Percentiles rank a stretch among this genome's conserved stretches.
phyloP scores from a whole-genome alignment of 1,284 basidiomycete genomes.

The Malassezia yamatoensis region DNA sequence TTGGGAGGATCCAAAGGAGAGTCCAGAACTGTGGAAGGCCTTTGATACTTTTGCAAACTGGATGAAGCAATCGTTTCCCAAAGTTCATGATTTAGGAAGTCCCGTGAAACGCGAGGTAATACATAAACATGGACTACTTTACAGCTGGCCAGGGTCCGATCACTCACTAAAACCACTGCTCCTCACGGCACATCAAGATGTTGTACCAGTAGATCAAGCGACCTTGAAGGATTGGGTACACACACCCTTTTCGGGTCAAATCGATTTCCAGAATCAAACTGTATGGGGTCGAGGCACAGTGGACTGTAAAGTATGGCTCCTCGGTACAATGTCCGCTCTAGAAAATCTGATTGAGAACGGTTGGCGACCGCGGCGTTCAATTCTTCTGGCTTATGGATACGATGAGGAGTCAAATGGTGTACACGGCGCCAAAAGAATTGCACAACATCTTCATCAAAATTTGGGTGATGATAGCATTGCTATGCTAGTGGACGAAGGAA shows the following conservation, averaged over 20 bases:
- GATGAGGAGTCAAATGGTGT: conserved; percentile 56
- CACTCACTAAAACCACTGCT: conserved; percentile 58
- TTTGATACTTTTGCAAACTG: conserved; percentile 29
- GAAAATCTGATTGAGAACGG: conserved; percentile 51
- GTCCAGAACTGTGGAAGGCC: conserved; percentile 23
- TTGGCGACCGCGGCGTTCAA: conserved; percentile 50
- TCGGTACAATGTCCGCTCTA: conserved; percentile 51
- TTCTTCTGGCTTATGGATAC: conserved; percentile 60
- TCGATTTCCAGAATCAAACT: conserved; percentile 49
- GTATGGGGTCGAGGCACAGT: conserved; percentile 51
- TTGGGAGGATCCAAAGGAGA: conserved; percentile 24
- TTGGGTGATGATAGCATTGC: conserved; percentile 29
- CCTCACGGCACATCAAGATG: conserved; percentile 50
- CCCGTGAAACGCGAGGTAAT: conserved; percentile 47
- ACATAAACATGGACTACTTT: conserved; percentile 60
- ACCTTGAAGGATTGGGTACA: conserved; percentile 52
- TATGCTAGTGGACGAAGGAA: conserved; percentile 42
- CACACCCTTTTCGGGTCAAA: conserved; percentile 52
- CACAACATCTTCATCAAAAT: conserved; percentile 20
- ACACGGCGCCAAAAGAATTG: conserved; percentile 36
- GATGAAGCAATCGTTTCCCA: conserved; percentile 25
- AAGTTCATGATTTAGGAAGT: conserved; percentile 22
- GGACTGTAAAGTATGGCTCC: conserved; percentile 50
- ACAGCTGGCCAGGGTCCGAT: conserved; percentile 58
- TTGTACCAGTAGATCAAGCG: conserved; percentile 50